Percentiles rank a stretch among this genome's conserved stretches.
Conservation (phyloP, 805 yeast genomes). For the Yamadazyma laniorum region DNA sequence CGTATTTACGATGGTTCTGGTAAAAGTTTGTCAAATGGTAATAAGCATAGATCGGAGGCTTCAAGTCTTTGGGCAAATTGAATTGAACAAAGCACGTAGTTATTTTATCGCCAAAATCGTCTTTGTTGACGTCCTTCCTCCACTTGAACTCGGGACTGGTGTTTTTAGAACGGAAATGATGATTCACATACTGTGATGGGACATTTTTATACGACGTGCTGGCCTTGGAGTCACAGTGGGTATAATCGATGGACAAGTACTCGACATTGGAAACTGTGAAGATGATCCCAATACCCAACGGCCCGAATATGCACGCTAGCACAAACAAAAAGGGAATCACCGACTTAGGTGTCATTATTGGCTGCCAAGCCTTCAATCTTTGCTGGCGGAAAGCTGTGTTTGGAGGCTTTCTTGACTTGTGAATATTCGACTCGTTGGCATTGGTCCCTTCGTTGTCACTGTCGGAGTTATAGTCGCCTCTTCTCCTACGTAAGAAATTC, state of each 20-base stretch:
- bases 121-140: conserved; percentile 46
- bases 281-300: conserved; percentile 83
- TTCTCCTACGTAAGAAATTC: conserved; percentile 38
- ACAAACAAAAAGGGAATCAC: conserved; percentile 81
- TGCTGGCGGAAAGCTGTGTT: conserved; percentile 81
- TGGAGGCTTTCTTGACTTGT: conserved; percentile 43
- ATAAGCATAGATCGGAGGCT: conserved; percentile 71
- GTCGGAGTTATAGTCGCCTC: conserved; percentile 14
- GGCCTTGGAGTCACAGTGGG: conserved; percentile 61
- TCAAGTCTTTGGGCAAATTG: conserved; percentile 66
- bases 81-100: conserved; percentile 66
- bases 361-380: conserved; percentile 72
- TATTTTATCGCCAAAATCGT: conserved; percentile 34
- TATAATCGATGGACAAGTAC: conserved; percentile 70
- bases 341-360: conserved; percentile 86
- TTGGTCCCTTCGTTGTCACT: conserved; percentile 23
- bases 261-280: conserved; percentile 79
- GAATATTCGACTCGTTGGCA: conserved; percentile 19
- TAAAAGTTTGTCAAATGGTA: conserved; percentile 86
- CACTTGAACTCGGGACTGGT: conserved; percentile 57
- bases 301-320: conserved; percentile 78
- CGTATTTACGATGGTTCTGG: conserved; percentile 95
- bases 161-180: conserved; percentile 56
- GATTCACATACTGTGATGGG: conserved; percentile 56
- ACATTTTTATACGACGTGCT: conserved; percentile 44